Conservation (phyloP, 768 basidiomycete species). For the Boletus edulis region DNA sequence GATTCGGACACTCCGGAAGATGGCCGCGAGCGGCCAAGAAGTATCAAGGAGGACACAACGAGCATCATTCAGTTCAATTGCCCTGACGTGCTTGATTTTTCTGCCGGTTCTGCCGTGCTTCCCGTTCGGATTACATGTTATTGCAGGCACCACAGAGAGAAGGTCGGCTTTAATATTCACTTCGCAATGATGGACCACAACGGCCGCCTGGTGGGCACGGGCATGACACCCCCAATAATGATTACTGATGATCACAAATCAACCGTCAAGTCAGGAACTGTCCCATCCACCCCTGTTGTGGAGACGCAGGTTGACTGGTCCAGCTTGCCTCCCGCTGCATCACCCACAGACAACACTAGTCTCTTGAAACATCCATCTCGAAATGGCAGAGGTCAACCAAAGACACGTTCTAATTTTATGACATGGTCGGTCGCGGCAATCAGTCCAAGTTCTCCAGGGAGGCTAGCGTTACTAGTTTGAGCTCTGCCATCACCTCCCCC, state of each 20-base stretch:
- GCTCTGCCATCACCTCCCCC: slow-evolving; percentile 47
- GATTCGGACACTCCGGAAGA: slow-evolving; percentile 71
- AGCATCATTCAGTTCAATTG: slow-evolving; percentile 97
- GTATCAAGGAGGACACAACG: slow-evolving; percentile 60
- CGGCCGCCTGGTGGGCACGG: slow-evolving; percentile 79
- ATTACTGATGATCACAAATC: slow-evolving; percentile 99
- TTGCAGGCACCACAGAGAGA: slow-evolving; percentile 97
- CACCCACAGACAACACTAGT: slow-evolving; percentile 34
- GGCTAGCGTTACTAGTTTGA: slow-evolving; percentile 50
- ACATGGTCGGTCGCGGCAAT: slow-evolving; percentile 34
- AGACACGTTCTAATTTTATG: slow-evolving; percentile 70
- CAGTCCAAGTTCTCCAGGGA: slow-evolving; percentile 52
- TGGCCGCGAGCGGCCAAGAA: slow-evolving; percentile 41
- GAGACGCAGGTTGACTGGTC: slow-evolving; percentile 52
- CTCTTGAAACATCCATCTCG: slow-evolving; percentile 47
- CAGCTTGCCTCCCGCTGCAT: slow-evolving; percentile 26
- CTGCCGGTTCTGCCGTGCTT: slow-evolving; percentile 80
- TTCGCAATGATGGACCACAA: slow-evolving; percentile 79
- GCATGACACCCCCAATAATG: slow-evolving; percentile 88
- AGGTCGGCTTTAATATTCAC: slow-evolving; percentile 89
- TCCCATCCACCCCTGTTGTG: slow-evolving; percentile 34
- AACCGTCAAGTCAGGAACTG: slow-evolving; percentile 31
- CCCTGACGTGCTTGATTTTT: slow-evolving; percentile 84
- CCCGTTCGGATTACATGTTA: slow-evolving; percentile 97
- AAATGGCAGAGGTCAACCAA: slow-evolving; percentile 44